These are phyloP conservation scores for Tolypocladium nubicola DNA, from an alignment of 2,329 filamentous ascomycete genomes.

Conservation along the genomic window DNA sequence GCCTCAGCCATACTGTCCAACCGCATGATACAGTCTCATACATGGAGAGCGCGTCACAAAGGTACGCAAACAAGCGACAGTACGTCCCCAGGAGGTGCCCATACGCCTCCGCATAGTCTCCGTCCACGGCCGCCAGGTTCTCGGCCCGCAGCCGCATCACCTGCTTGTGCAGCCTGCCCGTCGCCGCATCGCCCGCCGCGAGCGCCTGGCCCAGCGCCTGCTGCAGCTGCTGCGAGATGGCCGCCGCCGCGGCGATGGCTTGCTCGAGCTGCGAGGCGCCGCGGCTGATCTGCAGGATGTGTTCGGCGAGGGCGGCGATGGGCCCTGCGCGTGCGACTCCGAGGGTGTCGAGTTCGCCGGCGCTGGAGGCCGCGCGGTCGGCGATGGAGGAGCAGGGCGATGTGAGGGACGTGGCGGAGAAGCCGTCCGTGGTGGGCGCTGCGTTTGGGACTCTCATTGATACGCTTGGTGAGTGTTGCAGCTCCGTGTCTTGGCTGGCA, in stretches of 20 bases:
- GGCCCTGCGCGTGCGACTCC: background rate
- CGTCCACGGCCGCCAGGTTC: slow-evolving; percentile 12
- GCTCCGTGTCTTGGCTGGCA: background rate
- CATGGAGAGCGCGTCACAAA: background rate
- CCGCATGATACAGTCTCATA: background rate
- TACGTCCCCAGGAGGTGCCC: background rate
- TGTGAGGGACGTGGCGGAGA: slow-evolving; percentile 22
- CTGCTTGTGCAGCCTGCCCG: slow-evolving; percentile 22
- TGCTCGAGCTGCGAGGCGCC: slow-evolving; percentile 9
- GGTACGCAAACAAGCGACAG: background rate
- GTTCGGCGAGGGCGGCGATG: background rate
- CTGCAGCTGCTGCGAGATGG: slow-evolving; percentile 20
- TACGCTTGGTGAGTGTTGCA: background rate
- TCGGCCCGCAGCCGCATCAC: slow-evolving; percentile 18
- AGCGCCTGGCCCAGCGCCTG: slow-evolving; percentile 15
- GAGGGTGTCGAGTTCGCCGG: slow-evolving; percentile 11
- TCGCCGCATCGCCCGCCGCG: slow-evolving; percentile 15
- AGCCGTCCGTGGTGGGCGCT: slow-evolving; percentile 17
- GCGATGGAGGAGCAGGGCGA: slow-evolving; percentile 19
- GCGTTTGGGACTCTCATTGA: background rate
- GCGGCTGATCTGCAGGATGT: background rate
- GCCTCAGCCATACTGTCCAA: background rate
- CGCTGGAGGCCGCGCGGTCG: slow-evolving; percentile 16
- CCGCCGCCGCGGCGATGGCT: slow-evolving; percentile 11
- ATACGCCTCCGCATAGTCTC: slow-evolving; percentile 4